Evolutionary conservation across 75 land plant genomes (phyloP).

Genomic region (Sequoiadendron giganteum): DNA sequence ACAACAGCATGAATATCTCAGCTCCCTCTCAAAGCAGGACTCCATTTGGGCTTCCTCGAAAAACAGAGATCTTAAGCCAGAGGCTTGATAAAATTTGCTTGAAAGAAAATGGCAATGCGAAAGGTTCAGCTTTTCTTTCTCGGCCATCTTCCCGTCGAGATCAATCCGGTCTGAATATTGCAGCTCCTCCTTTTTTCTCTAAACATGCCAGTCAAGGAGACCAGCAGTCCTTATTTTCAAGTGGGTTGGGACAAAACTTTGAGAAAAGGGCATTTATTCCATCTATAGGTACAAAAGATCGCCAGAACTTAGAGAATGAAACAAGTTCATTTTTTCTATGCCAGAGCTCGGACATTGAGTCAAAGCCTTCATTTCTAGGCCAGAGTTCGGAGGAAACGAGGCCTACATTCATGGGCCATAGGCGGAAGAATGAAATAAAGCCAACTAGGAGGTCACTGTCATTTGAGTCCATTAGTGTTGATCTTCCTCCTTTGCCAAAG

Average conservation of each 20-base stretch:
- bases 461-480: slow-evolving; percentile 3
- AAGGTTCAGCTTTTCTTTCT: not conserved
- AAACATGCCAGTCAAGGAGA: slow-evolving; percentile 1
- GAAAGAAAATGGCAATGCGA: not conserved
- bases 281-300: not conserved
- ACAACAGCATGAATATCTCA: not conserved
- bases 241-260: not conserved
- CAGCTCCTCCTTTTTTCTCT: slow-evolving; percentile 10
- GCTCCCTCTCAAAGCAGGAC: not conserved
- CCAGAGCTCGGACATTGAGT: not conserved
- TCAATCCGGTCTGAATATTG: slow-evolving; percentile 4
- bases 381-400: not conserved
- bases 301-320: not conserved
- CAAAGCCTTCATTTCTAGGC: not conserved
- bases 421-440: not conserved
- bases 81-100: slow-evolving; percentile 5
- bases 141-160: not conserved
- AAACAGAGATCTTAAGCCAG: not conserved
- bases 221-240: not conserved
- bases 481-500: slow-evolving; percentile 11
- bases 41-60: not conserved
- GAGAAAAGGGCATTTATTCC: not conserved
- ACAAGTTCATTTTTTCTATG: not conserved
- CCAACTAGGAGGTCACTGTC: not conserved
- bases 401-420: not conserved